Percentiles rank a stretch among this genome's conserved stretches.
Conservation (phyloP, 768 basidiomycete species). For the Multifurca ochricompacta region DNA sequence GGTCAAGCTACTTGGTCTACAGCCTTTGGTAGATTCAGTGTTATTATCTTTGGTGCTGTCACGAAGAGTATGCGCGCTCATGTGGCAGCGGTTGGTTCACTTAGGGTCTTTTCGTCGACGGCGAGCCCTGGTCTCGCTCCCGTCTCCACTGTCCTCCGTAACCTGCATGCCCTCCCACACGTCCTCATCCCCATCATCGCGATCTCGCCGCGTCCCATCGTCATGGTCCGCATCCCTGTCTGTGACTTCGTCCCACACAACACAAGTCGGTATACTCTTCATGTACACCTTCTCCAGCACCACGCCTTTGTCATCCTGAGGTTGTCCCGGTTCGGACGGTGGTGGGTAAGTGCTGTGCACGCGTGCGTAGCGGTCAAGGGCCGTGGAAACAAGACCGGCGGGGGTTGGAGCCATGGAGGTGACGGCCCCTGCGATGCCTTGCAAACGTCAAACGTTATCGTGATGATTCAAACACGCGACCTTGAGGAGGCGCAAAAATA, state of each 20-base stretch:
- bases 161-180: conserved; percentile 64
- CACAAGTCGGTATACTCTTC: conserved; percentile 52
- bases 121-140: conserved; percentile 22
- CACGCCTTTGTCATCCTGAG: conserved; percentile 49
- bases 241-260: conserved; percentile 49
- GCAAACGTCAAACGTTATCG: not conserved
- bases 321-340: conserved; percentile 38
- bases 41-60: too few relatives aligned
- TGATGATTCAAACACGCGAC: not conserved
- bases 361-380: conserved; percentile 64
- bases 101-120: conserved; percentile 23
- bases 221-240: conserved; percentile 3
- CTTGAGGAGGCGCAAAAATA: conserved; percentile 23
- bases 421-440: conserved; percentile 67
- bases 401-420: conserved; percentile 54
- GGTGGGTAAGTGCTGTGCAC: conserved; percentile 56
- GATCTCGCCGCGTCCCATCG: conserved; percentile 19
- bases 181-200: conserved; percentile 30
- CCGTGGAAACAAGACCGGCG: conserved; percentile 47
- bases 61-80: not conserved
- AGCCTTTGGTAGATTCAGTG: too few relatives aligned
- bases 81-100: not conserved
- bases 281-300: conserved; percentile 58
- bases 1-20: too few relatives aligned
- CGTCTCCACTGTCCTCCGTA: conserved; percentile 33